Evolutionary conservation across 805 yeast species (phyloP).

Genomic region (Debaryomyces maramus): DNA sequence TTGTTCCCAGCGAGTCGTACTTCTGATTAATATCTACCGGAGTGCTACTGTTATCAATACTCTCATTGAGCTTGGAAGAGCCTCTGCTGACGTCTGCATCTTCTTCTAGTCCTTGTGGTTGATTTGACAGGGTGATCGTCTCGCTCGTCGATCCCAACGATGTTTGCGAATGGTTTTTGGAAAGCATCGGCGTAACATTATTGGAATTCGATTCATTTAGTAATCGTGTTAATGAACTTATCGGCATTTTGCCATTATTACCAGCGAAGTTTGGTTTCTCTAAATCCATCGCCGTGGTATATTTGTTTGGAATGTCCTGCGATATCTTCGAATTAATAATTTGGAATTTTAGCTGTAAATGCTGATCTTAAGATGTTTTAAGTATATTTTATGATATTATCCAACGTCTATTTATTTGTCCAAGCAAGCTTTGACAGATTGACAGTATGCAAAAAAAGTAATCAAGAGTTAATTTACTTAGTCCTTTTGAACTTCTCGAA

Average conservation of each 20-base stretch:
- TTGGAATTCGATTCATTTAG: constrained; percentile 33
- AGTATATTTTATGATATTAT: too few species aligned
- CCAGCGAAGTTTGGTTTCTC: constrained; percentile 10
- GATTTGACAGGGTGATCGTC: background rate
- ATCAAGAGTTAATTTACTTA: background rate
- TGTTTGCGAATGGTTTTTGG: constrained; percentile 12
- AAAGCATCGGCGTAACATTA: constrained; percentile 13
- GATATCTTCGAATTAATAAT: background rate
- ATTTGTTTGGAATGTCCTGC: background rate
- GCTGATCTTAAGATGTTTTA: too few species aligned
- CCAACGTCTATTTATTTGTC: too few species aligned
- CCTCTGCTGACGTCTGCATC: background rate
- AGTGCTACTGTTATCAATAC: constrained; percentile 4
- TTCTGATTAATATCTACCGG: background rate
- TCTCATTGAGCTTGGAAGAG: background rate
- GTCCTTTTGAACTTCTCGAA: background rate
- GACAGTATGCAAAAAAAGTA: too few species aligned
- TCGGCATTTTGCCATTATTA: constrained; percentile 20
- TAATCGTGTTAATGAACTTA: constrained; percentile 38
- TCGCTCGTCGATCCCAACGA: constrained; percentile 8
- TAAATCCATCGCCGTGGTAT: constrained; percentile 12
- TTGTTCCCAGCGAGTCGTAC: background rate
- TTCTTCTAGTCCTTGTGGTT: background rate
- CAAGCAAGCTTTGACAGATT: too few species aligned
- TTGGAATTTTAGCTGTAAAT: too few species aligned